A percentile compares a stretch with the other conserved stretches of the same genome.
phyloP scores from a whole-genome alignment of 495 filamentous ascomycete genomes.

The Glonium stellatum region DNA sequence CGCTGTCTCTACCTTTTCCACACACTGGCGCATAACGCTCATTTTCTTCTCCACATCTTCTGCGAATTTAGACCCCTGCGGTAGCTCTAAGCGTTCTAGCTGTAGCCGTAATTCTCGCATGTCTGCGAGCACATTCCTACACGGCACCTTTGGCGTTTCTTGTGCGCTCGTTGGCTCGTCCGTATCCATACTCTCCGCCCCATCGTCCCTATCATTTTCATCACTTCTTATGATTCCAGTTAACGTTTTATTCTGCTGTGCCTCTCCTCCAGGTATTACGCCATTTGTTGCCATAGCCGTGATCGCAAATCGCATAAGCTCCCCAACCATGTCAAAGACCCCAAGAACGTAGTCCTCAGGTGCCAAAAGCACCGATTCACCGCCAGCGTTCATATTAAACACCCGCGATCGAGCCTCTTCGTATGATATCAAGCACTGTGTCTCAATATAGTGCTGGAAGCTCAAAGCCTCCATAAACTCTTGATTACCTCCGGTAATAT shows the following conservation, averaged over 20 bases:
- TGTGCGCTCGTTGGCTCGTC: constrained; percentile 20
- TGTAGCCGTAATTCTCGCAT: constrained; percentile 62
- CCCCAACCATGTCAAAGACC: constrained; percentile 84
- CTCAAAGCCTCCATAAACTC: constrained; percentile 84
- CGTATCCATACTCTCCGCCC: constrained; percentile 23
- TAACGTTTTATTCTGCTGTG: constrained; percentile 3
- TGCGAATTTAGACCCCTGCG: constrained; percentile 40
- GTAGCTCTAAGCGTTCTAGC: constrained; percentile 62
- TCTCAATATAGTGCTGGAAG: constrained; percentile 80
- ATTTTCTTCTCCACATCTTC: constrained; percentile 71
- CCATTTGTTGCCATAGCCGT: constrained; percentile 64
- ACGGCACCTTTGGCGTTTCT: constrained; percentile 27
- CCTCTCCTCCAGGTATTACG: constrained; percentile 41
- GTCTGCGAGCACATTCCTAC: constrained; percentile 62
- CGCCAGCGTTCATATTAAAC: constrained; percentile 19
- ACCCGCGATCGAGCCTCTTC: constrained; percentile 49
- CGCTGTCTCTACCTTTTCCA: constrained; percentile 87
- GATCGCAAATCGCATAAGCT: constrained; percentile 94
- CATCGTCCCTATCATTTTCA: constrained; percentile 3
- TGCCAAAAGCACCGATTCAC: constrained; percentile 49
- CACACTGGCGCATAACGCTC: constrained; percentile 76
- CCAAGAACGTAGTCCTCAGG: constrained; percentile 85
- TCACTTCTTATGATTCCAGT: constrained; percentile 1
- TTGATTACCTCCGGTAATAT: constrained; percentile 73
- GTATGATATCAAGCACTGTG: constrained; percentile 64